Evolutionary conservation across 805 yeast genomes (phyloP).

Genomic region (Kazachstania taianensis): DNA sequence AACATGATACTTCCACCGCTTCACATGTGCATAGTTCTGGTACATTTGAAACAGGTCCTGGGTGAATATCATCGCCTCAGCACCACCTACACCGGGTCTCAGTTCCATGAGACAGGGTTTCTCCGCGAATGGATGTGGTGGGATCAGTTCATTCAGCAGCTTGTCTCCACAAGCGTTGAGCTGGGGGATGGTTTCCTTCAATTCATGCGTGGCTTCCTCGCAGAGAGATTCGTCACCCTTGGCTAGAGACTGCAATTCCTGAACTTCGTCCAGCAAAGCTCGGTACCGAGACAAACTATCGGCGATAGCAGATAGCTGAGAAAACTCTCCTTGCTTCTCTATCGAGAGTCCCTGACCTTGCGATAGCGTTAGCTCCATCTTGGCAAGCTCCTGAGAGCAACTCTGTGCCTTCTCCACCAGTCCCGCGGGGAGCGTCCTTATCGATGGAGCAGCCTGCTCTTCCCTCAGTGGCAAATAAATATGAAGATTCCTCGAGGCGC

Average conservation of each 20-base stretch:
- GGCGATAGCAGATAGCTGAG: slow-evolving; percentile 36
- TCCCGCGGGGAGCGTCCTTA: slow-evolving; percentile 41
- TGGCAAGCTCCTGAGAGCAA: slow-evolving; percentile 33
- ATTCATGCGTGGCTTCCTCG: slow-evolving; percentile 55
- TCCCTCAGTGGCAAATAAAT: too few relatives aligned
- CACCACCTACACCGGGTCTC: slow-evolving; percentile 94
- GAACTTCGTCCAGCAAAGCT: slow-evolving; percentile 23
- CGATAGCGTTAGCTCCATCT: slow-evolving; percentile 35
- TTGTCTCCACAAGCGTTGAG: slow-evolving; percentile 34
- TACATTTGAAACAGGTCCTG: slow-evolving; percentile 77
- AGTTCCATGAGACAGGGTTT: slow-evolving; percentile 73
- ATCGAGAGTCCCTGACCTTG: slow-evolving; percentile 35
- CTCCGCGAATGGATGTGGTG: slow-evolving; percentile 67
- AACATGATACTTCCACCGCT: slow-evolving; percentile 58
- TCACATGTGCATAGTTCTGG: slow-evolving; percentile 50
- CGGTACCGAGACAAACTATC: slow-evolving; percentile 34
- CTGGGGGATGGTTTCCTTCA: slow-evolving; percentile 37
- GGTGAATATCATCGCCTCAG: slow-evolving; percentile 84
- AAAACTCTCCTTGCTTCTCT: slow-evolving; percentile 39
- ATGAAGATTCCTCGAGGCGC: too few relatives aligned
- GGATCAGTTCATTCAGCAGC: slow-evolving; percentile 54
- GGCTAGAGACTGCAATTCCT: slow-evolving; percentile 28
- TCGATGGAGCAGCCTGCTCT: too few relatives aligned
- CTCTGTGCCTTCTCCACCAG: slow-evolving; percentile 38
- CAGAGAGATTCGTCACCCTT: slow-evolving; percentile 29